Evolutionary conservation across 192 early-diverging fungal genomes (phyloP).

Genomic region (Coemansia sp.): DNA sequence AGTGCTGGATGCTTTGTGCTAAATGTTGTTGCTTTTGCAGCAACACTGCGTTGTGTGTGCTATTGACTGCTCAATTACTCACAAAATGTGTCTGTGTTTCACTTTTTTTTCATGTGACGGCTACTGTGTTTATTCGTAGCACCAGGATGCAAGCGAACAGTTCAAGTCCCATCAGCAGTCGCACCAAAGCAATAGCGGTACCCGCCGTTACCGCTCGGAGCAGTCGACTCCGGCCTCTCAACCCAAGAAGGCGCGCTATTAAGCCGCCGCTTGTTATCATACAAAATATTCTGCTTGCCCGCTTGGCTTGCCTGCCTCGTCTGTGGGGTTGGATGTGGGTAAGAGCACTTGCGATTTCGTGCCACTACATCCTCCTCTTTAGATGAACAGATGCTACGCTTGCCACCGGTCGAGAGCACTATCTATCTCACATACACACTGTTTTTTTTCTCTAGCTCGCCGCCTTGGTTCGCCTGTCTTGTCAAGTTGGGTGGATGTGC

Average conservation of each 20-base stretch:
- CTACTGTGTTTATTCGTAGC: slow-evolving; percentile 10
- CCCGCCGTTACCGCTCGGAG: background rate
- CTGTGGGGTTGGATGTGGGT: background rate
- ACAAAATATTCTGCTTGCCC: background rate
- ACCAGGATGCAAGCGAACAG: slow-evolving; percentile 22
- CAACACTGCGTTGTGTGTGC: slow-evolving; percentile 7
- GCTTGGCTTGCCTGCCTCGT: slow-evolving; percentile 5
- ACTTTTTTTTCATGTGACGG: background rate
- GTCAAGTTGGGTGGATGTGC: background rate
- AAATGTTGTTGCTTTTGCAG: background rate
- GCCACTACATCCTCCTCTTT: background rate
- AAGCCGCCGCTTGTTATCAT: background rate
- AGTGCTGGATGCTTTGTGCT: slow-evolving; percentile 2
- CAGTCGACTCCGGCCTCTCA: background rate
- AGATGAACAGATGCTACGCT: background rate
- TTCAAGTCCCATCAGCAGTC: slow-evolving; percentile 19
- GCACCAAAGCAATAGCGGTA: background rate
- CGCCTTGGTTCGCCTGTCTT: background rate
- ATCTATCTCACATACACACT: background rate
- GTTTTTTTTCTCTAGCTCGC: background rate
- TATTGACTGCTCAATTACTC: slow-evolving; percentile 3
- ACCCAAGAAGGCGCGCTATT: slow-evolving; percentile 13
- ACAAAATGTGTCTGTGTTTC: slow-evolving; percentile 11
- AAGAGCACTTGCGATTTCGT: background rate
- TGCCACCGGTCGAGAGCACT: background rate